Base-by-base conservation (phyloP, 139 green algal genomes). In the Picochlorum sp. region DNA sequence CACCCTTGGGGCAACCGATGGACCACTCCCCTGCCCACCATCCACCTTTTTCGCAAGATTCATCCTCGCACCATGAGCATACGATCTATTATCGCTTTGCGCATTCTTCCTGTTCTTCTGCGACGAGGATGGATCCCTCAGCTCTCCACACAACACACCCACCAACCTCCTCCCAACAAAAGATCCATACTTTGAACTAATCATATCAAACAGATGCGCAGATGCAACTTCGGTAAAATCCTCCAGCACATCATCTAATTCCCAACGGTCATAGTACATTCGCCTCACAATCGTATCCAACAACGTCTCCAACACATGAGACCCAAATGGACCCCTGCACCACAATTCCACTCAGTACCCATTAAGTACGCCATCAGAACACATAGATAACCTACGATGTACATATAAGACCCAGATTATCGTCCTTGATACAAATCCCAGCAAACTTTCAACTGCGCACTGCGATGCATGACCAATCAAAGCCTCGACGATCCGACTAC, bases 261-360 rank as follows among this genome's bases (percentile, higher is more conserved):
- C 1, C n/a, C 16, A 26, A 7, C 18, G n/a, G 7, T 26, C 47
- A 45, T 62, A 30, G 49, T 20, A 7, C 6, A 3, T 21, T 11
- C 65, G 44, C 20, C 62, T 15, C 24, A 74, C 70, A 38, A 90
- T 67, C 16, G 45, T 28, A 18, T n/a, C 7, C 34, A 77, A 44
- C 34, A 60, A 24, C 28, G 63, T 73, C 63, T 93, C 86, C 45
- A 81, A 66, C 7, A 86, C 82, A 56, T 90, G 85, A 0, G 81
- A 88, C 18, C 86, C 86, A 74, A 89, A 89, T 1, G 82, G 81
- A 49, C 85, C 88, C 67, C 78, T 77, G 66, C 65, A 54, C 20
- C 11, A 38, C 49, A 34, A 61, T 26, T 37, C 28, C 7, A 28
- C 8, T 41, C 34, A 41, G 34, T 41, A 41, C 34, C 34, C 34